phyloP scores from a whole-genome alignment of 2,329 filamentous ascomycete genomes.

The Dothidotthia symphoricarpi region DNA sequence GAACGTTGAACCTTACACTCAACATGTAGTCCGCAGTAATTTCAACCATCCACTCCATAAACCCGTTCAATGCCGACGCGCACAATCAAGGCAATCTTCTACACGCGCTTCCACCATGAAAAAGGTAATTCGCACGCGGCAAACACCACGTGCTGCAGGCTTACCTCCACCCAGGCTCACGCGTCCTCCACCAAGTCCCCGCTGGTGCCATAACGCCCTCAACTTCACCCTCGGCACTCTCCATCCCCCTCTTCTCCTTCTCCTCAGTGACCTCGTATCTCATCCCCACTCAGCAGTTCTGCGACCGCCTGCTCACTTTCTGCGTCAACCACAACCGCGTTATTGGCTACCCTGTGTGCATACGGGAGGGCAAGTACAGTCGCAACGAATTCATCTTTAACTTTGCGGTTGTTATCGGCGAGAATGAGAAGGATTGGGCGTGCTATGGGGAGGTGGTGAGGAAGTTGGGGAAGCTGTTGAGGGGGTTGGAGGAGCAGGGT shows the following conservation, averaged over 20 bases:
- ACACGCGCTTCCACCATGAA: slow-evolving; percentile 64
- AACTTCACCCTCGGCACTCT: slow-evolving; percentile 45
- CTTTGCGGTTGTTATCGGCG: slow-evolving; percentile 79
- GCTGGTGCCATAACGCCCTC: slow-evolving; percentile 55
- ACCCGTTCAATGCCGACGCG: slow-evolving; percentile 34
- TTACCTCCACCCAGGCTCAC: slow-evolving; percentile 51
- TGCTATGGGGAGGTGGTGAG: slow-evolving; percentile 82
- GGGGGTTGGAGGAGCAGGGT: slow-evolving; percentile 87
- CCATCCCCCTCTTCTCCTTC: slow-evolving; percentile 75
- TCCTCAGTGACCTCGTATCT: slow-evolving; percentile 85
- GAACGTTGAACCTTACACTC: neutral
- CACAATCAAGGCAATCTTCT: slow-evolving; percentile 63
- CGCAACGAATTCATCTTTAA: slow-evolving; percentile 99
- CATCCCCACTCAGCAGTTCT: slow-evolving; percentile 91
- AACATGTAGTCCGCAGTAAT: slow-evolving; percentile 4
- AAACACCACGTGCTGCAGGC: neutral
- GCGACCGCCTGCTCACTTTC: slow-evolving; percentile 83
- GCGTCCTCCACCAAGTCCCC: slow-evolving; percentile 64
- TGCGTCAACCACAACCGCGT: slow-evolving; percentile 74
- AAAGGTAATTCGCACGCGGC: slow-evolving; percentile 38
- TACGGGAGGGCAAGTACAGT: slow-evolving; percentile 72
- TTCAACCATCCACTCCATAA: too few species aligned
- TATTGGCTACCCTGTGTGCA: slow-evolving; percentile 84
- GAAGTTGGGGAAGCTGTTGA: slow-evolving; percentile 80
- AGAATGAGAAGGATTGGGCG: slow-evolving; percentile 64